Conservation (phyloP, 2,329 filamentous ascomycete genomes). For the Colletotrichum sidae region DNA sequence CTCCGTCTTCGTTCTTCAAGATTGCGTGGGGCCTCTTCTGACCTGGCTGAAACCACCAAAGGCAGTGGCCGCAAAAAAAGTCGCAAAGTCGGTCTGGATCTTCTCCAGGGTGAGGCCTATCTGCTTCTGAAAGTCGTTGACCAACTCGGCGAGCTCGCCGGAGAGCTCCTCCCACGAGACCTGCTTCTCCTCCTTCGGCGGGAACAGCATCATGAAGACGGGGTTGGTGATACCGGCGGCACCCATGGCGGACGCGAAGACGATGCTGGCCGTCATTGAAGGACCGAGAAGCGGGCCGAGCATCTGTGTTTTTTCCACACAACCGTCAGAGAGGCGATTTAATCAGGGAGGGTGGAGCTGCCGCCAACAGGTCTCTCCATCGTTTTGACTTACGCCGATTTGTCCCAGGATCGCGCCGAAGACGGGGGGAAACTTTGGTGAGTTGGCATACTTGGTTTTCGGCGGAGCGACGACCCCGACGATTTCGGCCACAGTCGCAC, state of each 20-base stretch:
- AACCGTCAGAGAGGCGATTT: neutral
- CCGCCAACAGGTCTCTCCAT: too few species aligned
- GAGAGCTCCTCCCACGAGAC: conserved; percentile 22
- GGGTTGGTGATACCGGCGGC: neutral
- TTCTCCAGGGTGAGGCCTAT: conserved; percentile 7
- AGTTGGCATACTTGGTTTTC: neutral
- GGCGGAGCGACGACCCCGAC: conserved; percentile 15
- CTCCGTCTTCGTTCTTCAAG: too few species aligned
- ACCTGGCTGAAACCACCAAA: conserved; percentile 17
- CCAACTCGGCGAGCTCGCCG: neutral
- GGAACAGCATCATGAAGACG: conserved; percentile 9
- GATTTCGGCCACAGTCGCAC: conserved; percentile 22
- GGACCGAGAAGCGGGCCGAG: neutral
- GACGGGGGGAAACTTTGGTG: conserved; percentile 1
- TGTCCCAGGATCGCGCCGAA: conserved; percentile 1
- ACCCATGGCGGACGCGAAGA: neutral
- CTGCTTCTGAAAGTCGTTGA: conserved; percentile 22
- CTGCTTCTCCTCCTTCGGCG: neutral
- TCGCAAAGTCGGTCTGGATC: conserved; percentile 21
- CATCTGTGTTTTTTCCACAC: neutral
- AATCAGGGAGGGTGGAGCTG: too few species aligned
- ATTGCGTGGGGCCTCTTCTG: neutral
- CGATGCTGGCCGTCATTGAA: neutral
- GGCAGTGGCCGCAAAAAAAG: neutral
- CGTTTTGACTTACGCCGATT: neutral